These are phyloP conservation scores for Vitis hybrid DNA, from an alignment of 177 flowering plant species.

Conservation along the genomic window DNA sequence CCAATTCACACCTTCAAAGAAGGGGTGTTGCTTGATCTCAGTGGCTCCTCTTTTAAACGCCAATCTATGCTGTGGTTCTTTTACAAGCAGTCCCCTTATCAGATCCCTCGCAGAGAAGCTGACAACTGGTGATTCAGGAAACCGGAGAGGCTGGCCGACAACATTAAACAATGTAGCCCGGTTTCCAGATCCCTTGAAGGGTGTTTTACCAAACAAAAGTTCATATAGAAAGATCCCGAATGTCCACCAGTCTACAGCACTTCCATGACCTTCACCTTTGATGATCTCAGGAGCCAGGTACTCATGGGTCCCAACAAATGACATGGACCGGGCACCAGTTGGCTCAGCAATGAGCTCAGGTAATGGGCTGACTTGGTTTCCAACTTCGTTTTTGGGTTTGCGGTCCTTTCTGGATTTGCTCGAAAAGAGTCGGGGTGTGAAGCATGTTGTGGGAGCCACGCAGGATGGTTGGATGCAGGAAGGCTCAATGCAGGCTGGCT, in stretches of 20 bases:
- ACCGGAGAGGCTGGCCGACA: constrained; percentile 88
- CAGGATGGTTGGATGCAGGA: constrained; percentile 88
- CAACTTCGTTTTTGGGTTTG: constrained; percentile 61
- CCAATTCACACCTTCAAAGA: constrained; percentile 96
- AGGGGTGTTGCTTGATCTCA: constrained; percentile 96
- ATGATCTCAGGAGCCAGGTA: constrained; percentile 95
- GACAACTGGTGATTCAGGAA: constrained; percentile 86
- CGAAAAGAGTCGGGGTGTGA: constrained; percentile 73
- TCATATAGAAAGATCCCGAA: constrained; percentile 90
- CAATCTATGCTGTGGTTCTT: constrained; percentile 89
- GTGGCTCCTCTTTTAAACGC: constrained; percentile 92
- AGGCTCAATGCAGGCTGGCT: constrained; percentile 85
- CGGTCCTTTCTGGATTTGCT: constrained; percentile 80
- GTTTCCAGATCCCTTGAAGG: constrained; percentile 92
- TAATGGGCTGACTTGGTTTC: constrained; percentile 77
- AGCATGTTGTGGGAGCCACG: constrained; percentile 74
- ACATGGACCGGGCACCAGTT: constrained; percentile 90
- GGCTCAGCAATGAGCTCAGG: constrained; percentile 97
- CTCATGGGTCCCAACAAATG: constrained; percentile 96
- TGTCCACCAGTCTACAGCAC: constrained; percentile 99
- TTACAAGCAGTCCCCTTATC: constrained; percentile 81
- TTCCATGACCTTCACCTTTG: constrained; percentile 97
- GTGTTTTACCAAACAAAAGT: constrained; percentile 86
- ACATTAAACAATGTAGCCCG: constrained; percentile 91
- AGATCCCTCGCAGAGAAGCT: constrained; percentile 87